phyloP scores from a whole-genome alignment of 768 basidiomycete species.

The Lactifluus echinatus region DNA sequence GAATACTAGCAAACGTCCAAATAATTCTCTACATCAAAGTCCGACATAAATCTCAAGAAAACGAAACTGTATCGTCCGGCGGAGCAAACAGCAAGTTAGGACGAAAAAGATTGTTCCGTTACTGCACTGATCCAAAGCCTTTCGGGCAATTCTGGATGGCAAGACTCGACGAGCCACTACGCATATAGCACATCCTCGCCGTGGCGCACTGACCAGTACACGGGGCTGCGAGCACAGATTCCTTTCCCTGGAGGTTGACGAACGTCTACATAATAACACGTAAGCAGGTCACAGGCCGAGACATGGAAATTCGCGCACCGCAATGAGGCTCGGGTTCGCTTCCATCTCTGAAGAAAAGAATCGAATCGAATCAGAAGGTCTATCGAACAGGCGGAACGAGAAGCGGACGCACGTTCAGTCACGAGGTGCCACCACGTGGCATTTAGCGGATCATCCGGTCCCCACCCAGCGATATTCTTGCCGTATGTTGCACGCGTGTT shows the following conservation, averaged over 20 bases:
- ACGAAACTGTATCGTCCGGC: too few relatives aligned
- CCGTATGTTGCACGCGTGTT: constrained; percentile 64
- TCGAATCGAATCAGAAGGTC: background rate
- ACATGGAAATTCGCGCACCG: constrained; percentile 29
- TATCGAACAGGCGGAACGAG: background rate
- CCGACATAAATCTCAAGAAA: too few relatives aligned
- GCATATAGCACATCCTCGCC: constrained; percentile 71
- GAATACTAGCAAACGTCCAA: too few relatives aligned
- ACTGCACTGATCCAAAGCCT: constrained; percentile 56
- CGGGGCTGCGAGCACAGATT: constrained; percentile 42
- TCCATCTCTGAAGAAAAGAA: constrained; percentile 42
- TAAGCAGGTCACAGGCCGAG: background rate
- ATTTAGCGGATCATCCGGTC: constrained; percentile 56
- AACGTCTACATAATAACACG: constrained; percentile 38
- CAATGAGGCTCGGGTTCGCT: constrained; percentile 45
- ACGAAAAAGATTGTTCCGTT: too few relatives aligned
- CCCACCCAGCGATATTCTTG: constrained; percentile 44
- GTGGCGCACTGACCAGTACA: constrained; percentile 54
- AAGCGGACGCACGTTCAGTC: constrained; percentile 51
- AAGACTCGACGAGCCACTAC: constrained; percentile 61
- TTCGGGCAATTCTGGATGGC: constrained; percentile 47
- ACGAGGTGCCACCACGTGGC: constrained; percentile 80
- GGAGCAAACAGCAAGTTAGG: too few relatives aligned
- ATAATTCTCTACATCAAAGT: too few relatives aligned
- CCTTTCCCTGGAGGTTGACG: constrained; percentile 65